phyloP scores from a whole-genome alignment of 2,329 filamentous ascomycete genomes.

The Diaporthe australafricana region DNA sequence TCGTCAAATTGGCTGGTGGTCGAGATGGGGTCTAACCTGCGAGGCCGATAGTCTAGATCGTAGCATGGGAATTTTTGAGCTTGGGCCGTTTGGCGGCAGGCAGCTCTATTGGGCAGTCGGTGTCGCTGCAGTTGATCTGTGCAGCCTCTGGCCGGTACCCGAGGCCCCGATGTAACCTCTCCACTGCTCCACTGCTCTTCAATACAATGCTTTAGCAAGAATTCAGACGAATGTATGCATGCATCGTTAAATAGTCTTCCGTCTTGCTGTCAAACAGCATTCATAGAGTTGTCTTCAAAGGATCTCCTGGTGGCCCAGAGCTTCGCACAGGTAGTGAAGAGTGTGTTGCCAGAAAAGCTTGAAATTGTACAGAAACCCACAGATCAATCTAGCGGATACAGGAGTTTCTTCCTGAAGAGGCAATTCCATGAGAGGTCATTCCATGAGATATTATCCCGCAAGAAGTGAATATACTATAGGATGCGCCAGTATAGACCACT shows the following conservation, averaged over 20 bases:
- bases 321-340: neutral
- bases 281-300: neutral
- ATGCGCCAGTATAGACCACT: neutral
- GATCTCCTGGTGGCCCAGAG: neutral
- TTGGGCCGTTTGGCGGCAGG: constrained; percentile 30
- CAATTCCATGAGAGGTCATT: neutral
- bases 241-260: neutral
- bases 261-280: neutral
- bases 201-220: neutral
- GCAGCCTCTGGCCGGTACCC: constrained; percentile 9
- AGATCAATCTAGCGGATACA: neutral
- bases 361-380: neutral
- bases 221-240: neutral
- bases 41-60: neutral
- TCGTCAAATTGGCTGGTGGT: constrained; percentile 17
- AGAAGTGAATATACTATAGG: neutral
- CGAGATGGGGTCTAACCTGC: neutral
- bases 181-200: neutral
- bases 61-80: constrained; percentile 37
- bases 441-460: neutral
- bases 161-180: constrained; percentile 4
- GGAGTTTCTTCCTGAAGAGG: neutral
- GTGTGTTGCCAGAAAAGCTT: neutral
- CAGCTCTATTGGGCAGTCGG: constrained; percentile 5
- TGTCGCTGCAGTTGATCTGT: constrained; percentile 17